Conservation (phyloP, 2,329 filamentous ascomycete genomes). For the Teratosphaeria epicoccoides region DNA sequence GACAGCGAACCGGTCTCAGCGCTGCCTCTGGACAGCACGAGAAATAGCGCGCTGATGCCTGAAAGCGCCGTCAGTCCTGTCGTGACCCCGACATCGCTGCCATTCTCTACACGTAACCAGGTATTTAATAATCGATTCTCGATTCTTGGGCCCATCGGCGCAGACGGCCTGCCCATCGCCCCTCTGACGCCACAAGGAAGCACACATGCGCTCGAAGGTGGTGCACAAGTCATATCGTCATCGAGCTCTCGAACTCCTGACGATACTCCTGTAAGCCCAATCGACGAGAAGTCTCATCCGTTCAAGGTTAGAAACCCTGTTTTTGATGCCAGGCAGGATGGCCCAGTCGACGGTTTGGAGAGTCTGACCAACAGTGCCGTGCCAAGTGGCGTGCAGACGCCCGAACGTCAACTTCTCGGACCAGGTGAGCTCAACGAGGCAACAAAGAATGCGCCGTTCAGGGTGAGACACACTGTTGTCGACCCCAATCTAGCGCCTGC, state of each 20-base stretch:
- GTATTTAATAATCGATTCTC: constrained; percentile 13
- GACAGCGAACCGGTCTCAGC: neutral
- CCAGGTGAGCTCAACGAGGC: constrained; percentile 6
- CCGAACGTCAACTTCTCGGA: neutral
- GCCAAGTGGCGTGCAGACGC: neutral
- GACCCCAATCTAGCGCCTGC: constrained; percentile 11
- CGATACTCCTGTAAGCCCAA: constrained; percentile 1
- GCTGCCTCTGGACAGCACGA: constrained; percentile 2
- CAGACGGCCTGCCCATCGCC: constrained; percentile 22
- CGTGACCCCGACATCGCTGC: neutral
- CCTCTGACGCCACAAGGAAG: constrained; percentile 6
- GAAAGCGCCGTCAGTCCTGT: neutral
- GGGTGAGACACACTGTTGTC: constrained; percentile 17
- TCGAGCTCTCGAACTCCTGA: neutral
- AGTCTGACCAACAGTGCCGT: neutral
- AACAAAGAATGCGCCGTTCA: constrained; percentile 15
- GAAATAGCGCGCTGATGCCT: constrained; percentile 3
- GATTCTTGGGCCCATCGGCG: constrained; percentile 14
- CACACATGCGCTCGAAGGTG: neutral
- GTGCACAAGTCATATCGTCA: neutral
- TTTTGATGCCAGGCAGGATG: constrained; percentile 12
- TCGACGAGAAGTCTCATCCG: constrained; percentile 5
- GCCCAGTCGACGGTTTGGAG: neutral
- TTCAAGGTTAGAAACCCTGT: constrained; percentile 23
- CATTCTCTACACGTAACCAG: constrained; percentile 14